Percentiles rank a stretch among this genome's conserved stretches.
Conservation (phyloP, 768 basidiomycete species). For the Hericium coralloides region DNA sequence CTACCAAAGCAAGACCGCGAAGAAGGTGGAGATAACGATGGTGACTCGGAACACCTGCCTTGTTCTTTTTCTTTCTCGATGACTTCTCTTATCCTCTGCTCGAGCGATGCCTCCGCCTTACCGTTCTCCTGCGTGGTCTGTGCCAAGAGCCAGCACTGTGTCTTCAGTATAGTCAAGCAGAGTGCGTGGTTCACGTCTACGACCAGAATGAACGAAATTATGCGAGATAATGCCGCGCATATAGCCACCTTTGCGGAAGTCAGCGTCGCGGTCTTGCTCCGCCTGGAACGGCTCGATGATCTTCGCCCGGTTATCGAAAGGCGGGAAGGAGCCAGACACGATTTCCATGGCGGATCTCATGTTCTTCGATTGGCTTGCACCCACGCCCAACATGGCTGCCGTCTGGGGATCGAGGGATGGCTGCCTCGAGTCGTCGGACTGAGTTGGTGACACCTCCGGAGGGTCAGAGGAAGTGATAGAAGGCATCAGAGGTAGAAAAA, state of each 20-base stretch:
- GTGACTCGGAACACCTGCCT: slow-evolving; percentile 10
- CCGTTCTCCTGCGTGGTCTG: slow-evolving; percentile 10
- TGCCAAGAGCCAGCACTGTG: slow-evolving; percentile 12
- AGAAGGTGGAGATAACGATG: neutral
- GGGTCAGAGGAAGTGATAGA: too few species aligned
- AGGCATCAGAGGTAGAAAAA: too few species aligned
- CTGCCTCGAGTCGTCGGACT: too few species aligned
- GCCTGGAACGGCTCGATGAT: slow-evolving; percentile 27
- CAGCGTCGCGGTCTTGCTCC: slow-evolving; percentile 24
- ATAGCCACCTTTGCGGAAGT: slow-evolving; percentile 28
- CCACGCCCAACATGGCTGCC: too few species aligned
- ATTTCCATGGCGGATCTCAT: neutral
- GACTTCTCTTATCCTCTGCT: slow-evolving; percentile 10
- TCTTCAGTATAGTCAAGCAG: slow-evolving; percentile 5
- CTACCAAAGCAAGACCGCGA: slow-evolving; percentile 1
- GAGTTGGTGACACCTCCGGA: too few species aligned
- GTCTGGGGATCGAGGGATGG: too few species aligned
- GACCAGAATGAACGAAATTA: neutral
- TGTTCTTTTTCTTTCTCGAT: slow-evolving; percentile 12
- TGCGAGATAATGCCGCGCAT: slow-evolving; percentile 6
- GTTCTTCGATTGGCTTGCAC: too few species aligned
- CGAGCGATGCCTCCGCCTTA: slow-evolving; percentile 7
- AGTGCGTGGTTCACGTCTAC: slow-evolving; percentile 11
- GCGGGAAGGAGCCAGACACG: neutral
- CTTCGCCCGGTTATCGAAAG: slow-evolving; percentile 23